These are phyloP conservation scores for Lachnellula cervina DNA, from an alignment of 2,329 filamentous ascomycete species.

Conservation along the genomic window DNA sequence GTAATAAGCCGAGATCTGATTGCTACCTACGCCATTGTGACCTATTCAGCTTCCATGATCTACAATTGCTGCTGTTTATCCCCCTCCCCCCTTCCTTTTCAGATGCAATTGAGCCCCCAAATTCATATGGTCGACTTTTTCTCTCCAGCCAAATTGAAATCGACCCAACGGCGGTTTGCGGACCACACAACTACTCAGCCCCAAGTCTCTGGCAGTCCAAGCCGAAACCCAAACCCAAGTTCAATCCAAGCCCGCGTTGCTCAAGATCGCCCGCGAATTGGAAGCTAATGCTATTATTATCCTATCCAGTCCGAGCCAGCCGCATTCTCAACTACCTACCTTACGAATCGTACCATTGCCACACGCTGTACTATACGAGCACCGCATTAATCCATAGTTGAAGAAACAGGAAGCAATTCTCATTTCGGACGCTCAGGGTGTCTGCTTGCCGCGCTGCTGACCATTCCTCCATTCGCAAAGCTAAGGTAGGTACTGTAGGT, in stretches of 20 bases:
- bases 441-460: background rate
- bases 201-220: background rate
- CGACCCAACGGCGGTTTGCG: background rate
- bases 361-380: background rate
- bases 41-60: background rate
- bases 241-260: background rate
- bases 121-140: no score
- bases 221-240: no score
- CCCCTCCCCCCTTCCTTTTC: background rate
- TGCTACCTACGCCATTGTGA: no score
- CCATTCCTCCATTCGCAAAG: no score
- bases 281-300: background rate
- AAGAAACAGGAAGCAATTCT: background rate
- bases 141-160: background rate
- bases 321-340: no score
- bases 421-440: background rate
- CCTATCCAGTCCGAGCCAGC: background rate
- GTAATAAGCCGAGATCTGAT: no score
- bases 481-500: no score
- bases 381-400: background rate
- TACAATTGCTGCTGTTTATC: background rate
- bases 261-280: background rate
- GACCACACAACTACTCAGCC: background rate
- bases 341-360: background rate
- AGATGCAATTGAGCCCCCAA: background rate